These are phyloP conservation scores for Kwoniella europaea DNA, from an alignment of 768 basidiomycete genomes.

Conservation along the genomic window DNA sequence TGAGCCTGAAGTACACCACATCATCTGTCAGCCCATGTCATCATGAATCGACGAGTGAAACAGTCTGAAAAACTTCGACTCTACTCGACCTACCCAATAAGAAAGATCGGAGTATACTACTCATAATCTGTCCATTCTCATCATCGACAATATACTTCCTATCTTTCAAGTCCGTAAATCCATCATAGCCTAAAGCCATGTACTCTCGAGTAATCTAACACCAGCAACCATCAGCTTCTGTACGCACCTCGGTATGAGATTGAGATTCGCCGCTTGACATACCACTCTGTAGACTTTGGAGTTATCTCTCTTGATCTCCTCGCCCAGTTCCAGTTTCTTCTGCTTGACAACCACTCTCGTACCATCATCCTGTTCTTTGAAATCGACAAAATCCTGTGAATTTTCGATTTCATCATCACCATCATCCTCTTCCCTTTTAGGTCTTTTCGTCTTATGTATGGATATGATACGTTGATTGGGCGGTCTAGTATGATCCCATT, in stretches of 20 bases:
- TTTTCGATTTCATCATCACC: conserved; percentile 32
- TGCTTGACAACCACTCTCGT: conserved; percentile 52
- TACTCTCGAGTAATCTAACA: conserved; percentile 72
- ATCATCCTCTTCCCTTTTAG: conserved; percentile 54
- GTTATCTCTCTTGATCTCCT: conserved; percentile 65
- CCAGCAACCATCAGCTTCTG: neutral
- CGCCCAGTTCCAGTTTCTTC: conserved; percentile 50
- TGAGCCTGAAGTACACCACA: conserved; percentile 63
- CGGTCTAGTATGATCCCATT: conserved; percentile 80
- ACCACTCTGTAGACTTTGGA: conserved; percentile 76
- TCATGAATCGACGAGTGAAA: neutral
- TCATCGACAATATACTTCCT: conserved; percentile 76
- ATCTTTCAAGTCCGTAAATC: conserved; percentile 71
- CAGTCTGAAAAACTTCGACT: neutral
- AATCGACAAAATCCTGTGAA: conserved; percentile 49
- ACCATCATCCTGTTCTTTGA: conserved; percentile 54
- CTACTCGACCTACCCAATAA: conserved; percentile 69
- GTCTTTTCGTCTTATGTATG: conserved; percentile 61
- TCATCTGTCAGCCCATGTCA: neutral
- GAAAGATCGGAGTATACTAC: conserved; percentile 78
- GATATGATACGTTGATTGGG: conserved; percentile 75
- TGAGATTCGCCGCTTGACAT: conserved; percentile 8
- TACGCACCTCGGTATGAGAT: neutral
- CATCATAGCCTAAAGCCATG: conserved; percentile 72
- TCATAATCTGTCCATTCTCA: conserved; percentile 79